phyloP scores from a whole-genome alignment of 495 filamentous ascomycete genomes.

The Staphylotrichum tortipilum region DNA sequence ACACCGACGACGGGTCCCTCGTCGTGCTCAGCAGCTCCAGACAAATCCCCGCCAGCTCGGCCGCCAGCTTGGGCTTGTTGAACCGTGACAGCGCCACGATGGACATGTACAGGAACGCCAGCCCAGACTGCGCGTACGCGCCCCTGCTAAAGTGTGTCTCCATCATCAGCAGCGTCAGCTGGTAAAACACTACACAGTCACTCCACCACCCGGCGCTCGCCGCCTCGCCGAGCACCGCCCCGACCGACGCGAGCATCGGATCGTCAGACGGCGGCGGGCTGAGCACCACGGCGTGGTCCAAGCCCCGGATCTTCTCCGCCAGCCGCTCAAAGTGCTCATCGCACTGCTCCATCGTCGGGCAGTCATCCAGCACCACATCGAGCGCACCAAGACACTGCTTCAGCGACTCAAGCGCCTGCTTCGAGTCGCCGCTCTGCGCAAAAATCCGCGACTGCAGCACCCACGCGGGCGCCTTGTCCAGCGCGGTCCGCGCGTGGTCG shows the following conservation, averaged over 20 bases:
- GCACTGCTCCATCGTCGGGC: slow-evolving; percentile 64
- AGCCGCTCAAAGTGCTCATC: slow-evolving; percentile 61
- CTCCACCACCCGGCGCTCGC: slow-evolving; percentile 78
- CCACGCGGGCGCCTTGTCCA: slow-evolving; percentile 71
- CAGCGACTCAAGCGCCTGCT: slow-evolving; percentile 57
- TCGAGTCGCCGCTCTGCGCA: slow-evolving; percentile 60
- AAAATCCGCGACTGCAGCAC: slow-evolving; percentile 70
- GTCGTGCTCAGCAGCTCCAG: slow-evolving; percentile 58
- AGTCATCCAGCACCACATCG: slow-evolving; percentile 53
- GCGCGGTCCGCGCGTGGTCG: slow-evolving; percentile 50
- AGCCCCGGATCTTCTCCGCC: slow-evolving; percentile 47
- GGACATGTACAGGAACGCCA: slow-evolving; percentile 67
- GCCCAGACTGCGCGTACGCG: slow-evolving; percentile 62
- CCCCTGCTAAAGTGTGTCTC: slow-evolving; percentile 57
- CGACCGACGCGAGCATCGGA: slow-evolving; percentile 52
- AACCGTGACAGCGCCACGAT: slow-evolving; percentile 67
- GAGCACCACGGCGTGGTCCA: slow-evolving; percentile 47
- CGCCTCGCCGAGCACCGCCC: slow-evolving; percentile 67
- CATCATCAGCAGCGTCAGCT: slow-evolving; percentile 62
- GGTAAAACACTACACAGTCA: slow-evolving; percentile 66
- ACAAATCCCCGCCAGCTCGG: slow-evolving; percentile 54
- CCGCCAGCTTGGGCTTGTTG: slow-evolving; percentile 59
- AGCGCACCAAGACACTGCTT: slow-evolving; percentile 60
- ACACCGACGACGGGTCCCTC: slow-evolving; percentile 59
- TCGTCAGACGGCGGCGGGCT: slow-evolving; percentile 45